These are phyloP conservation scores for Scheffersomyces illinoinensis DNA, from an alignment of 1,139 yeast genomes.

Conservation along the genomic window DNA sequence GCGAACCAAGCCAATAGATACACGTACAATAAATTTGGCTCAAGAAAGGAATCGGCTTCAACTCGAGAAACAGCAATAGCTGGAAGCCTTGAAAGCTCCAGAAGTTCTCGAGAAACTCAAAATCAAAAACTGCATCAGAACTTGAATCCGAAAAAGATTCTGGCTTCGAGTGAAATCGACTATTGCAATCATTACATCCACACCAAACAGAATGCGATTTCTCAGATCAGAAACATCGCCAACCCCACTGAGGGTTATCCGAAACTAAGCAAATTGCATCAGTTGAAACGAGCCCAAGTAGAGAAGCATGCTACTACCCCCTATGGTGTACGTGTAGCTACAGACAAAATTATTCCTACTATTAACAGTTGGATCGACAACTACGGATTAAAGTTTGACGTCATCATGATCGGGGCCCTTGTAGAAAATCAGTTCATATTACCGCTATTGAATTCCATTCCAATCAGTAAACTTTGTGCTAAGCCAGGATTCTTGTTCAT, in stretches of 20 bases:
- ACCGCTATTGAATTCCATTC: conserved; percentile 61
- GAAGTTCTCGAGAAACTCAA: neutral
- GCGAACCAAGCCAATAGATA: conserved; percentile 4
- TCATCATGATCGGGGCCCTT: conserved; percentile 87
- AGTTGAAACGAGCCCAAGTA: conserved; percentile 56
- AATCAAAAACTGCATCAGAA: neutral
- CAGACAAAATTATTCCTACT: conserved; percentile 54
- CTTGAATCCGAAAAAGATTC: neutral
- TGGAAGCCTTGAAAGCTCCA: neutral
- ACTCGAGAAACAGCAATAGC: neutral
- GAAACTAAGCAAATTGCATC: conserved; percentile 66
- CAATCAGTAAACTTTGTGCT: conserved; percentile 71
- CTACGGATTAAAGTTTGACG: conserved; percentile 71
- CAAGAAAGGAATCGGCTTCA: conserved; percentile 2
- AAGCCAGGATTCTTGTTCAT: conserved; percentile 84
- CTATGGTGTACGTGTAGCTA: conserved; percentile 59
- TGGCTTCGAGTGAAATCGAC: conserved; percentile 45
- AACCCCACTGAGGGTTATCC: conserved; percentile 84
- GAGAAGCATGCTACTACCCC: conserved; percentile 56
- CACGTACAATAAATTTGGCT: conserved; percentile 11
- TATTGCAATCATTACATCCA: conserved; percentile 71
- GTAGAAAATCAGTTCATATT: conserved; percentile 68
- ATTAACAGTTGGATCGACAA: conserved; percentile 61
- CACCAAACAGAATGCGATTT: conserved; percentile 57
- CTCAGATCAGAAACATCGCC: conserved; percentile 61